Evolutionary conservation across 2,329 filamentous ascomycete species (phyloP), one percentile per base, ranked within the genome.

Genomic region (Emergomyces pasteurianus): DNA sequence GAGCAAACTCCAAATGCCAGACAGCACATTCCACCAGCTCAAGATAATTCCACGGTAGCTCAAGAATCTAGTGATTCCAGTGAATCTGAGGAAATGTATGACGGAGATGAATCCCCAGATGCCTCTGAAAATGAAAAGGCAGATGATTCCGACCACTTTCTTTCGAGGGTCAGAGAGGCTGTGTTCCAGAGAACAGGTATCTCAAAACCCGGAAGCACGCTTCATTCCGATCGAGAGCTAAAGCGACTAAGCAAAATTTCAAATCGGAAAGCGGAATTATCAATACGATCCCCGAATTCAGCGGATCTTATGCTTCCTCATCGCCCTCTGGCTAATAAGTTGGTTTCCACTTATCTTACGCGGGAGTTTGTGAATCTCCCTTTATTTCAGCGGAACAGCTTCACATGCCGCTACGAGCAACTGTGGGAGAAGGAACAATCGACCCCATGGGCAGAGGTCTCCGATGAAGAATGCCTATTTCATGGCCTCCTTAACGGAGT

Each of bases 331-430:
- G 60, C 63, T 12, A 67, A 69, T 55, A 59, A 42, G 34, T 58
- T 66, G 14, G 42, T 70, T 12, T 58, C 60, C 3, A 58, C 54
- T 2, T 70, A 70, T 34, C 53, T 70, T 28, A 63, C 61, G 10
- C 65, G 63, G 21, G 67, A 70, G 61, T 68, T 67, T 60, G 67
- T 67, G n/a, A 67, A 67, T 47, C 49, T 69, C 26, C 68, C 68
- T 1, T 65, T 70, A 9, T 64, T 70, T 36, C 61, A 67, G 38
- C 61, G 67, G 21, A 5, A 57, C 4, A 53, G 60, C 2, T 69
- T 69, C 28, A 60, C 62, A 23, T 38, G 63, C n/a, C 59, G 60
- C 18, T 69, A 67, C 46, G 58, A 61, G 36, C 42, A 58, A 21
- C 28, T 63, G 10, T n/a, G 36, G 38, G 18, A 21, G 14, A 53